These are phyloP conservation scores for Populus trichocarpa DNA, from an alignment of 441 rosid genomes.

Conservation along the genomic window DNA sequence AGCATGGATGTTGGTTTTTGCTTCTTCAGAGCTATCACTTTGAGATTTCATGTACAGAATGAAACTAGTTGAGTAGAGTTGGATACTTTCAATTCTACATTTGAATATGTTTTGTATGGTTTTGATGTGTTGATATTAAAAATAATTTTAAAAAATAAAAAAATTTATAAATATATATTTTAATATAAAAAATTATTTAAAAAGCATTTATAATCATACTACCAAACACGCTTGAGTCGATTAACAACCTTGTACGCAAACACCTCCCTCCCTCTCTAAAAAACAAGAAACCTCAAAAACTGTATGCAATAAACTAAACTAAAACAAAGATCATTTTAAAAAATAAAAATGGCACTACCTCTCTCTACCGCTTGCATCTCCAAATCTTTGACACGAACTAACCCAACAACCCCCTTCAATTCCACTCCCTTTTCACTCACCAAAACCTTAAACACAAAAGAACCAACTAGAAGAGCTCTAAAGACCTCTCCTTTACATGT, in stretches of 20 bases:
- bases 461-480: slow-evolving; percentile 1
- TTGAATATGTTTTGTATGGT: too few relatives aligned
- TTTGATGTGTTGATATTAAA: too few relatives aligned
- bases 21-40: not conserved
- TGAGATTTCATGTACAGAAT: not conserved
- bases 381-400: slow-evolving; percentile 8
- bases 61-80: not conserved
- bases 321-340: not conserved
- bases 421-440: slow-evolving; percentile 5
- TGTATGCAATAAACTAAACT: not conserved
- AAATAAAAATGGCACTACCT: slow-evolving; percentile 28
- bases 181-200: too few relatives aligned
- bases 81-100: not conserved
- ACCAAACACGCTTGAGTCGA: too few relatives aligned
- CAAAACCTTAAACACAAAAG: slow-evolving; percentile 8
- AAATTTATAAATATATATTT: too few relatives aligned
- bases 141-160: too few relatives aligned
- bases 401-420: slow-evolving; percentile 9
- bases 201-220: too few relatives aligned
- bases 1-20: too few relatives aligned
- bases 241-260: slow-evolving; percentile 24
- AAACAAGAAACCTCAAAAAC: not conserved
- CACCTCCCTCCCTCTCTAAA: not conserved
- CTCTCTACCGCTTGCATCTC: slow-evolving; percentile 21
- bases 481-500: slow-evolving; percentile 39